Conservation (phyloP, 163 green algal species). For the Chlorella variabilis region DNA sequence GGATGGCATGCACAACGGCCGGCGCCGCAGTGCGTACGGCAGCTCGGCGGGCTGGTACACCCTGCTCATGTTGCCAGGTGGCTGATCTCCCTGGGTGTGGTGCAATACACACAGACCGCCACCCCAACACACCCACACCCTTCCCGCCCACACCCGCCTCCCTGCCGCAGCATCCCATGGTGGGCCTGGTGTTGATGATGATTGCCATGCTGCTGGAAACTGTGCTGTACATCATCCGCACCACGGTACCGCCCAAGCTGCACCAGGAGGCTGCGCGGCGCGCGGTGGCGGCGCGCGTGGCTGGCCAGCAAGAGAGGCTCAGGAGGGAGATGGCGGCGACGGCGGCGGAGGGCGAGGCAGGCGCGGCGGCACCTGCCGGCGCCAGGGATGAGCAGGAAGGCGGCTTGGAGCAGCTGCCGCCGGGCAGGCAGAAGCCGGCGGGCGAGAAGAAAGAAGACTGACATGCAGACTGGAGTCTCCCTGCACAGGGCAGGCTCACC, state of each 20-base stretch:
- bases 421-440: not conserved
- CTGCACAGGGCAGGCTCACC: no score
- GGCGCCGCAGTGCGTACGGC: no score
- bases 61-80: no score
- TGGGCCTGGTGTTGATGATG: slow-evolving; percentile 58
- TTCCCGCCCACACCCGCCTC: no score
- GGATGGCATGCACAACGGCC: no score
- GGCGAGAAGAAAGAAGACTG: slow-evolving; percentile 27
- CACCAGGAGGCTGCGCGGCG: not conserved
- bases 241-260: slow-evolving; percentile 41
- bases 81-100: no score
- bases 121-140: not conserved
- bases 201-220: slow-evolving; percentile 71
- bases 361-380: not conserved
- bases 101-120: no score
- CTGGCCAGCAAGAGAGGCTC: slow-evolving; percentile 12
- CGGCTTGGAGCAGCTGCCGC: not conserved
- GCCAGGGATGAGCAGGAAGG: not conserved
- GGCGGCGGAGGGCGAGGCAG: not conserved
- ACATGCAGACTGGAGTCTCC: not conserved
- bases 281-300: slow-evolving; percentile 1
- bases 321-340: not conserved
- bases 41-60: no score
- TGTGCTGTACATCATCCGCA: slow-evolving; percentile 72
- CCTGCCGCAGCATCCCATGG: slow-evolving; percentile 51